Evolutionary conservation across 805 yeast species (phyloP), one percentile per base, ranked within the genome.

Genomic region (Candida sithepensis): DNA sequence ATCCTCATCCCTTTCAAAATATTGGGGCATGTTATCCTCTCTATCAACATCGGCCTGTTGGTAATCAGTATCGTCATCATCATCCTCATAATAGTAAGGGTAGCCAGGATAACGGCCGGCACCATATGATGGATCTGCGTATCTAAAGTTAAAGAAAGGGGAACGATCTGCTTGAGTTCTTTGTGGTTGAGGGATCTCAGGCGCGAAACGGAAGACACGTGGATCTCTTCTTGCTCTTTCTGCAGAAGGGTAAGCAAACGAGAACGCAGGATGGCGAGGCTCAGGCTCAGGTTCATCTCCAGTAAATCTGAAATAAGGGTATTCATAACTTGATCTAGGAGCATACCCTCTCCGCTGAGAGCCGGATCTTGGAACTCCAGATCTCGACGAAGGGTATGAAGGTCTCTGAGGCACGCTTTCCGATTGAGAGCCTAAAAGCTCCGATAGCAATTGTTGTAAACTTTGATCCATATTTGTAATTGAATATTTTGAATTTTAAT

Each of bases 371-470:
- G 34, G 14, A 30, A 12, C 13, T 10, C 16, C 14, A 30, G 14
- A 6, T 10, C 34, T n/a, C 5, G 4, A 30, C 13, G 13, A 10
- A 30, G 14, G 16, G 14, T 12, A 30, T 5, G 13, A 10, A 30
- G 14, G 16, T 30, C 16, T 30, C 14, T 9, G 34, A 10, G 13
- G 34, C 13, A 14, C 16, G 16, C 16, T 30, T 30, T 30, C 34
- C 34, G 13, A 32, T 40, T 55, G 58, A 21, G 51, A 53, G 42
- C 36, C 38, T 10, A 55, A 38, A 3, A 55, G 42, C 19, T 55
- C 59, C 38, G 48, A 41, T 4, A 55, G 33, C 30, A 52, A 51
- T 38, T 55, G 56, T 42, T 55, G 54, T 39, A 55, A 42, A 22
- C 50, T 46, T 38, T 51, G 53, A 43, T 55, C 58, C 58, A 55